A percentile compares a stretch with the other conserved stretches of the same genome.
phyloP scores from a whole-genome alignment of 176 grass and related monocot genomes.

The Rhynchospora pubera region DNA sequence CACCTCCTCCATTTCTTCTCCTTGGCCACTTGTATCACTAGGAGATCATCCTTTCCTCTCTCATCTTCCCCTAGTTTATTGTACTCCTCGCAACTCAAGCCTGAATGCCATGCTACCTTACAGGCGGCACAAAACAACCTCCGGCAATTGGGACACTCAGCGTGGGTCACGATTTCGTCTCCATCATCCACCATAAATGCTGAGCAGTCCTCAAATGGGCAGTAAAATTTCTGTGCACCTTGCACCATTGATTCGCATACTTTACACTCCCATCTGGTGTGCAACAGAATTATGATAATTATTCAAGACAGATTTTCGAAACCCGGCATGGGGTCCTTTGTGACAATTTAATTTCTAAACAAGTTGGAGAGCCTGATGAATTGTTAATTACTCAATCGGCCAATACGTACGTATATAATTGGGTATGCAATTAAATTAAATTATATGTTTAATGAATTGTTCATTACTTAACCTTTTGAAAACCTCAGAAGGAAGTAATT shows the following conservation, averaged over 20 bases:
- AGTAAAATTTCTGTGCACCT: conserved; percentile 26
- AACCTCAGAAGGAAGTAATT: not conserved
- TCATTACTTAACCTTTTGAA: not conserved
- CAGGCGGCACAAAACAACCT: conserved; percentile 52
- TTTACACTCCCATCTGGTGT: conserved; percentile 37
- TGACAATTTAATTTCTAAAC: not conserved
- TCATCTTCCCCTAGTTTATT: conserved; percentile 3
- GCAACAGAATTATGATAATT: conserved; percentile 14
- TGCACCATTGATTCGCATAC: conserved; percentile 41
- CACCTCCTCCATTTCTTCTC: conserved; percentile 47
- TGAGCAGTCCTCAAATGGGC: conserved; percentile 66
- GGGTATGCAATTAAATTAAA: not conserved
- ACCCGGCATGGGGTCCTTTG: no score
- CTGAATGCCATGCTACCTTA: conserved; percentile 50
- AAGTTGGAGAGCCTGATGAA: not conserved
- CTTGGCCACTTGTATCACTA: conserved; percentile 37
- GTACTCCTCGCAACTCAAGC: conserved; percentile 38
- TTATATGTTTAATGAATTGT: not conserved
- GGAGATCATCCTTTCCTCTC: conserved; percentile 32
- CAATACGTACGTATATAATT: not conserved
- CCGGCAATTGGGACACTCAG: conserved; percentile 49
- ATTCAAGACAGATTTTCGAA: not conserved
- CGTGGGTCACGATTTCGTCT: conserved; percentile 1
- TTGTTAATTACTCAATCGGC: not conserved
- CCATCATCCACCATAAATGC: conserved; percentile 36